Evolutionary conservation across 768 basidiomycete genomes (phyloP).

Genomic region (Suillus cothurnatus): DNA sequence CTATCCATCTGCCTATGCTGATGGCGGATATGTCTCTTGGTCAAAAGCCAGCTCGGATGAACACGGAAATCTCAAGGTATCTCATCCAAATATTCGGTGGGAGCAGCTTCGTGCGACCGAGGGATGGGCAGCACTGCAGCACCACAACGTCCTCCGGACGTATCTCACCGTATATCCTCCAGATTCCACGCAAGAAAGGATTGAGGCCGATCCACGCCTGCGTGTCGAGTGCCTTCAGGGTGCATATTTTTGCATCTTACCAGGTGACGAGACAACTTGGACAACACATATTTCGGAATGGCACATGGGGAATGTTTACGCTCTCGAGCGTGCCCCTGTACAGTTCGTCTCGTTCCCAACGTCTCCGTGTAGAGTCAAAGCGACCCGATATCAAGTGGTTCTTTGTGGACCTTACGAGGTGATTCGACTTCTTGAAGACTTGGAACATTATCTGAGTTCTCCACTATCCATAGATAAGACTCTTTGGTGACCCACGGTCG

Average conservation of each 20-base stretch:
- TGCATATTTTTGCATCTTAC: slow-evolving; percentile 74
- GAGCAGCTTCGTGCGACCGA: slow-evolving; percentile 68
- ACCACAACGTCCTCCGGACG: slow-evolving; percentile 70
- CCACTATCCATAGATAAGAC: slow-evolving; percentile 56
- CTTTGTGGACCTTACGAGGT: slow-evolving; percentile 88
- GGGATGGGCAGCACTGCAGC: slow-evolving; percentile 88
- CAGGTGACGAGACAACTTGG: slow-evolving; percentile 34
- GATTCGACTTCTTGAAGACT: neutral
- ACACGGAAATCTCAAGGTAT: slow-evolving; percentile 56
- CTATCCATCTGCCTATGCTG: slow-evolving; percentile 67
- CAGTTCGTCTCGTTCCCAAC: slow-evolving; percentile 53
- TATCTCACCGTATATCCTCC: slow-evolving; percentile 61
- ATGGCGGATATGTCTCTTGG: slow-evolving; percentile 65
- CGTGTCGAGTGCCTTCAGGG: slow-evolving; percentile 66
- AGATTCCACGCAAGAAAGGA: neutral
- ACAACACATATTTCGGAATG: slow-evolving; percentile 48
- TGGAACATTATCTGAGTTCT: slow-evolving; percentile 9
- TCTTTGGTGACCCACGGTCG: slow-evolving; percentile 75
- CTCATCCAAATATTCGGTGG: slow-evolving; percentile 76
- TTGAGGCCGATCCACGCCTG: slow-evolving; percentile 45
- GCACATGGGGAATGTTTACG: slow-evolving; percentile 89
- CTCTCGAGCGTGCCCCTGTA: slow-evolving; percentile 53
- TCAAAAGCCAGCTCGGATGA: slow-evolving; percentile 41
- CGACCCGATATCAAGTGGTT: slow-evolving; percentile 65
- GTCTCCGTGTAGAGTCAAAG: slow-evolving; percentile 34